Evolutionary conservation across 1,139 yeast genomes (phyloP).

Genomic region (Taphrina communis): DNA sequence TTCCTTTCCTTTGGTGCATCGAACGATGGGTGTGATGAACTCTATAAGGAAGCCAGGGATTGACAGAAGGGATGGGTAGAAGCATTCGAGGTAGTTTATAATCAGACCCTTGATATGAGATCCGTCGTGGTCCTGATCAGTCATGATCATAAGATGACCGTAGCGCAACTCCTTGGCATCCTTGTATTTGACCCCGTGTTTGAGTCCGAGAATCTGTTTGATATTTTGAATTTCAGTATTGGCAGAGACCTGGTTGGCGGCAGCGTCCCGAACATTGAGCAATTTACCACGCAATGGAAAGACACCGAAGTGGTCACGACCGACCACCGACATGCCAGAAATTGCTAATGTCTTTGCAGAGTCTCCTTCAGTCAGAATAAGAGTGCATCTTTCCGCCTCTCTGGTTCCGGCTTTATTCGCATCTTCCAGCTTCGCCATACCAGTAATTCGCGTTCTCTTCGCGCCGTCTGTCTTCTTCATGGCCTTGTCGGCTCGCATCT

Average conservation of each 20-base stretch:
- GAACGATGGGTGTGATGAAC: constrained; percentile 95
- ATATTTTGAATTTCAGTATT: constrained; percentile 94
- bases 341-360: constrained; percentile 94
- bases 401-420: constrained; percentile 96
- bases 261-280: constrained; percentile 93
- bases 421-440: constrained; percentile 88
- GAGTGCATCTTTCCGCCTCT: constrained; percentile 89
- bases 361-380: constrained; percentile 95
- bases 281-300: constrained; percentile 95
- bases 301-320: constrained; percentile 93
- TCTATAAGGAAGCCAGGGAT: constrained; percentile 92
- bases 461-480: constrained; percentile 90
- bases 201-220: constrained; percentile 93
- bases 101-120: constrained; percentile 96
- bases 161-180: constrained; percentile 79
- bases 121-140: constrained; percentile 99
- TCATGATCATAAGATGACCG: constrained; percentile 98
- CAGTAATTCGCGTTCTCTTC: constrained; percentile 81
- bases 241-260: constrained; percentile 88
- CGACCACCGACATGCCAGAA: constrained; percentile 92
- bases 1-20: constrained; percentile 72
- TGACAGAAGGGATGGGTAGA: constrained; percentile 90
- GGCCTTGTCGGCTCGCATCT: constrained; percentile 85
- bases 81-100: constrained; percentile 88
- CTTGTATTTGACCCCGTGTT: constrained; percentile 84